Base-by-base conservation (phyloP, 106 monocot genomes). In the Posidonia australis region DNA sequence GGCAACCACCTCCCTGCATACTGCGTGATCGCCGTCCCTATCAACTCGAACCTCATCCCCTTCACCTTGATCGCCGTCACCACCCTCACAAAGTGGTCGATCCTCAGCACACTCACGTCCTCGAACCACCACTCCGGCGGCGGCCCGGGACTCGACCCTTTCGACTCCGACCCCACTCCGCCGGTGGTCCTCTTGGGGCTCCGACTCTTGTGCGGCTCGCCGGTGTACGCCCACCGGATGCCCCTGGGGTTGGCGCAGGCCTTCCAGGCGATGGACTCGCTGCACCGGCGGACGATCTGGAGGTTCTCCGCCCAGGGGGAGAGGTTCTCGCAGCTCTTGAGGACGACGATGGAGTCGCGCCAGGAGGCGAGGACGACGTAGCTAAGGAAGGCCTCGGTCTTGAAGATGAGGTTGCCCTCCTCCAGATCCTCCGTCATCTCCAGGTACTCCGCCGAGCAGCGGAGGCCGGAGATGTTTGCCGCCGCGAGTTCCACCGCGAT, bases 371-470 rank as follows among this genome's bases (percentile, higher is more conserved):
- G 71, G 10, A 94, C 93, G 11, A 94, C 93, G 24, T 94, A 94
- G 73, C 89, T 89, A 20, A 94, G 76, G 54, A 94, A 94, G 5
- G 93, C 93, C 53, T 94, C 93, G 0, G 93, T 94, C 65, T 94
- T 94, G 76, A 94, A 94, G 26, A 94, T 94, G 18, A 94, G 66
- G 64, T 96, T 96, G 10, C 94, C 90, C 66, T 96, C 86, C 60
- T 90, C 94, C 42, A 90, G 58, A 63, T 96, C 94, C 62, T 96
- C 94, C 0, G 94, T 96, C 94, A 96, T 96, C 55, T 96, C 90
- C 22, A 96, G 48, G 71, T 86, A 96, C 76, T 96, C 94, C 0
- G 94, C 90, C 0, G 90, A 78, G 65, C 94, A 90, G 0, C 90
- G 84, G 24, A 90, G 82, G 14, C 84, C 80, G 28, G 90, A 81